Evolutionary conservation across 148 eudicot species (phyloP), one percentile per base, ranked within the genome.

Genomic region (Salicornia ramosissima): DNA sequence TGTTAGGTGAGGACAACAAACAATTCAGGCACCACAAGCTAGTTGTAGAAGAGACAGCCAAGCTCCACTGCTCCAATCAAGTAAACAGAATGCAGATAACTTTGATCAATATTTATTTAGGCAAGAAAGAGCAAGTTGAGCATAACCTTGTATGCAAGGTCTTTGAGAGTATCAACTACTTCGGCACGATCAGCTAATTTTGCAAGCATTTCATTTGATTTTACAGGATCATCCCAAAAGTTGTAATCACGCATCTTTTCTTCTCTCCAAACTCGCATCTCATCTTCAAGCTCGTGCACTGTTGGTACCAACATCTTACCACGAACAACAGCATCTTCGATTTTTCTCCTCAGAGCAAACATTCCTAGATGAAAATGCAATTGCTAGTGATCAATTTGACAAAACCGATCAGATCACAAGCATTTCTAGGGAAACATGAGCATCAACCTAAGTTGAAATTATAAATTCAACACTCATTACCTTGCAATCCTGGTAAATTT

Each of bases 81-180:
- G 51, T 14, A 36, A 33, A 40, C 39, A 47, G 36, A 33, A 18
- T 9, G 51, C 67, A 58, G 15, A 26, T 6, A 11, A 7, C 15
- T 30, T 34, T 29, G 15, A 26, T 22, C 52, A 24, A 57, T 3
- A 56, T 9, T 2, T n/a, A 33, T 33, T 33, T 3, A 36, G 22
- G 13, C 42, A 53, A 56, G 55, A 42, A 61, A 45, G 58, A 42
- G 57, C 65, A 64, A 71, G 30, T 53, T 58, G 75, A 66, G 53
- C 53, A 70, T 76, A 63, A 92, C 97, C 97, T 90, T 88, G 66
- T 80, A 86, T 65, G 71, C 75, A 36, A 92, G 75, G 71, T 90
- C 96, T 75, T 83, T 88, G 47, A 92, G 96, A 70, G 84, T 73
- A 75, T 86, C 96, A 76, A 92, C 91, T 49, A 80, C 84, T 79